These are phyloP conservation scores for Neobulgaria alba DNA, from an alignment of 2,329 filamentous ascomycete genomes.

Conservation along the genomic window DNA sequence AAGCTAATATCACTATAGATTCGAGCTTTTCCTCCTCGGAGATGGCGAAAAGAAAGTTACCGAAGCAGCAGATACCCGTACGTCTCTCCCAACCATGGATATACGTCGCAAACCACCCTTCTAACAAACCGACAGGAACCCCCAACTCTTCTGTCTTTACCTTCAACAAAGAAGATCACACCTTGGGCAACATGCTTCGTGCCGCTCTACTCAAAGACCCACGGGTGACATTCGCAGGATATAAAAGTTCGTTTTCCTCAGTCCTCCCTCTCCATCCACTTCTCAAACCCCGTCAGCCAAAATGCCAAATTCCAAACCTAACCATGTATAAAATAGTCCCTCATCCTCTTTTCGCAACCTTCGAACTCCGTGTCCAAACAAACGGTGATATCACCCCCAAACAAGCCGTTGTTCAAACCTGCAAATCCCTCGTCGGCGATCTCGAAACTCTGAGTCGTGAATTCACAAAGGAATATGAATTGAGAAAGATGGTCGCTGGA, in stretches of 20 bases:
- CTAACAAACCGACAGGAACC: constrained; percentile 53
- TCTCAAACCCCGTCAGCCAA: no score
- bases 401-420: constrained; percentile 73
- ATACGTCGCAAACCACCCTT: neutral
- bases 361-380: constrained; percentile 79
- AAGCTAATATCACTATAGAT: constrained; percentile 43
- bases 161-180: constrained; percentile 95
- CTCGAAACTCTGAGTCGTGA: constrained; percentile 73
- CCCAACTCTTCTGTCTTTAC: constrained; percentile 93
- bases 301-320: neutral
- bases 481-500: constrained; percentile 70
- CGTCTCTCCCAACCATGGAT: constrained; percentile 29
- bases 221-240: constrained; percentile 83
- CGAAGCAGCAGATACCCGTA: constrained; percentile 81
- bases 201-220: constrained; percentile 77
- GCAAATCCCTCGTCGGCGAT: constrained; percentile 73
- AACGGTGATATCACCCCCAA: constrained; percentile 84
- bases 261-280: neutral
- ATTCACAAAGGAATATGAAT: constrained; percentile 86
- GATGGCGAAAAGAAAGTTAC: constrained; percentile 92
- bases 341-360: constrained; percentile 38
- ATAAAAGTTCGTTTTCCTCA: constrained; percentile 59
- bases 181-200: constrained; percentile 80
- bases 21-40: constrained; percentile 83
- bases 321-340: constrained; percentile 25